A percentile compares a stretch with the other conserved stretches of the same genome.
phyloP scores from a whole-genome alignment of 306 rosid genomes.

The Dalbergia cochinchinensis region DNA sequence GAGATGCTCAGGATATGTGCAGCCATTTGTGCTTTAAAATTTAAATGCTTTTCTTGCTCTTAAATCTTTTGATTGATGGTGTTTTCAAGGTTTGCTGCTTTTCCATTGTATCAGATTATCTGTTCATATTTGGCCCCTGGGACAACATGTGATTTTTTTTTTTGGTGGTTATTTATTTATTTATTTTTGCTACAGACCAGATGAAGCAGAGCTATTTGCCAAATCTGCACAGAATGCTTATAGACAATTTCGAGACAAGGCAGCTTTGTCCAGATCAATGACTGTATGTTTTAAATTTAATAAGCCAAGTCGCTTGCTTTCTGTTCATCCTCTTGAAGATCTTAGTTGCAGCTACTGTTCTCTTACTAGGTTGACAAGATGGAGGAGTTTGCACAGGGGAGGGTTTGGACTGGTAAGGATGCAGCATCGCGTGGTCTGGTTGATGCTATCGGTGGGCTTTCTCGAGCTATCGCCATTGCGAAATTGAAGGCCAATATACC shows the following conservation, averaged over 20 bases:
- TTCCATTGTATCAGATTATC: conserved; percentile 29
- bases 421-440: conserved; percentile 85
- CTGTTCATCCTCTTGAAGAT: conserved; percentile 20
- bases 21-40: background rate
- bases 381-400: conserved; percentile 95
- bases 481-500: conserved; percentile 91
- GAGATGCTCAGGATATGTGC: conserved; percentile 4
- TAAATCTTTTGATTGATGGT: background rate
- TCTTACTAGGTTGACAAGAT: conserved; percentile 76
- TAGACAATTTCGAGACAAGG: conserved; percentile 87
- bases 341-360: conserved; percentile 36
- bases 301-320: background rate
- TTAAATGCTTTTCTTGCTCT: background rate
- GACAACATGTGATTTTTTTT: background rate
- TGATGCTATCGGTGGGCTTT: conserved; percentile 93
- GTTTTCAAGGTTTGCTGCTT: conserved; percentile 1
- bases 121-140: conserved; percentile 13
- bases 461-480: conserved; percentile 92
- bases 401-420: conserved; percentile 92
- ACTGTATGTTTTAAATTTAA: conserved; percentile 55
- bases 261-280: conserved; percentile 94
- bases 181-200: conserved; percentile 63
- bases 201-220: conserved; percentile 92
- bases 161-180: background rate
- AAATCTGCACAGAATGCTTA: conserved; percentile 78